phyloP scores from a whole-genome alignment of 2,329 filamentous ascomycete species.

The Xylariaceae sp. region DNA sequence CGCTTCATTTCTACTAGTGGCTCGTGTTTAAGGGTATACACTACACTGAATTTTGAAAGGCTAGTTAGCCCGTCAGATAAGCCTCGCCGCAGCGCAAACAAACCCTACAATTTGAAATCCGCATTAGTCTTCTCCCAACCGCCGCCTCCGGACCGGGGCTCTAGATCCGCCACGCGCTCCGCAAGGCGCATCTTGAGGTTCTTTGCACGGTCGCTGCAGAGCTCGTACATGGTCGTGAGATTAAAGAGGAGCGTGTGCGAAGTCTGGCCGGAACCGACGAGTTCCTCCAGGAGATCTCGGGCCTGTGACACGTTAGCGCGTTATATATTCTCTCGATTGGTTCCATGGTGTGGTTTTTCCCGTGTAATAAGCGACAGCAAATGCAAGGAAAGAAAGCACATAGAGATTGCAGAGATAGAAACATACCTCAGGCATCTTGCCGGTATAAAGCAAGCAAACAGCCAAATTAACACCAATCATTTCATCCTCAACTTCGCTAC shows the following conservation, averaged over 20 bases:
- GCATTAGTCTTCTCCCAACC: slow-evolving; percentile 69
- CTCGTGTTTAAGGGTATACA: too few relatives aligned
- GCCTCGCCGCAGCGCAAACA: neutral
- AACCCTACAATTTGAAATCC: slow-evolving; percentile 69
- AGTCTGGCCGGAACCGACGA: slow-evolving; percentile 59
- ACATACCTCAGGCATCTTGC: slow-evolving; percentile 65
- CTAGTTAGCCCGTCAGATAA: too few relatives aligned
- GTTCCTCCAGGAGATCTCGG: slow-evolving; percentile 59
- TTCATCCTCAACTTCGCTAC: slow-evolving; percentile 48
- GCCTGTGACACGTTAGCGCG: slow-evolving; percentile 44
- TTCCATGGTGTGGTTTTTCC: neutral
- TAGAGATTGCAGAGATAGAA: neutral
- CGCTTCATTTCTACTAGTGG: too few relatives aligned
- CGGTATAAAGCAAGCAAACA: slow-evolving; percentile 78
- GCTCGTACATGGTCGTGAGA: slow-evolving; percentile 83
- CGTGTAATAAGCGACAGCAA: neutral
- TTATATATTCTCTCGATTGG: slow-evolving; percentile 6
- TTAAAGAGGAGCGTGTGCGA: slow-evolving; percentile 87
- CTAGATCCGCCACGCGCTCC: slow-evolving; percentile 61
- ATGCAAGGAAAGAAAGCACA: neutral
- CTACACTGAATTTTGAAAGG: too few relatives aligned
- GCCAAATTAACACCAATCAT: slow-evolving; percentile 79
- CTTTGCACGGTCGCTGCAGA: slow-evolving; percentile 74
- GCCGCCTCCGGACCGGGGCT: slow-evolving; percentile 43
- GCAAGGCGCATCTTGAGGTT: slow-evolving; percentile 67